These are phyloP conservation scores for Nicotiana knightiana DNA, from an alignment of 257 asterid genomes.

Conservation along the genomic window DNA sequence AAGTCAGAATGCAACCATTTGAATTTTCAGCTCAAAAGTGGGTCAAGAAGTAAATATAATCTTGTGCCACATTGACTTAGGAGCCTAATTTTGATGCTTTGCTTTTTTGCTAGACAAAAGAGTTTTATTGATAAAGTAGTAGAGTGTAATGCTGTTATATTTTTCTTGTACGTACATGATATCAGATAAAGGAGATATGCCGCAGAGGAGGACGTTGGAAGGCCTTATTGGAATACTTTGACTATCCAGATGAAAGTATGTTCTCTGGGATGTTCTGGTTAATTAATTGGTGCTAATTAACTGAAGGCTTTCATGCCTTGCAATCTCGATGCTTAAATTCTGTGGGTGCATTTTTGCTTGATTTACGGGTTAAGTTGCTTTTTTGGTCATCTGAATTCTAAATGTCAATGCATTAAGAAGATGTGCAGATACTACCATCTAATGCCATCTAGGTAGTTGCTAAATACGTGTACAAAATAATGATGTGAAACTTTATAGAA, in stretches of 20 bases:
- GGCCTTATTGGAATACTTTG: constrained; percentile 35
- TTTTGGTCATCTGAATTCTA: background rate
- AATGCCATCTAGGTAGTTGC: background rate
- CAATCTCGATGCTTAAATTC: background rate
- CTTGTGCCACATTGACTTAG: too few species aligned
- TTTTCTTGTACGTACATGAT: constrained; percentile 7
- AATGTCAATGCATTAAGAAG: background rate
- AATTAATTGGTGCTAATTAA: background rate
- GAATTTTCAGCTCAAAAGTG: too few species aligned
- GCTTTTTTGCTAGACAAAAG: background rate
- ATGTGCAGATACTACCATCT: background rate
- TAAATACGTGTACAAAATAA: background rate
- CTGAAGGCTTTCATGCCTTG: background rate
- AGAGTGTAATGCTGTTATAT: background rate
- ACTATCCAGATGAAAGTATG: constrained; percentile 68
- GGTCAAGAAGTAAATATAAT: too few species aligned
- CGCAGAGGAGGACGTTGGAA: constrained; percentile 8
- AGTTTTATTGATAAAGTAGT: background rate
- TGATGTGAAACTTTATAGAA: background rate
- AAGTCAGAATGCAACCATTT: too few species aligned
- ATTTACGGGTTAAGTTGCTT: background rate
- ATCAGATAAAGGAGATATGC: constrained; percentile 37
- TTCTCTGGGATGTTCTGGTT: constrained; percentile 1
- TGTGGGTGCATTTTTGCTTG: background rate
- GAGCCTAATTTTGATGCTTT: background rate